Conservation (phyloP, 2,329 filamentous ascomycete genomes). For the Alternaria gaisen region DNA sequence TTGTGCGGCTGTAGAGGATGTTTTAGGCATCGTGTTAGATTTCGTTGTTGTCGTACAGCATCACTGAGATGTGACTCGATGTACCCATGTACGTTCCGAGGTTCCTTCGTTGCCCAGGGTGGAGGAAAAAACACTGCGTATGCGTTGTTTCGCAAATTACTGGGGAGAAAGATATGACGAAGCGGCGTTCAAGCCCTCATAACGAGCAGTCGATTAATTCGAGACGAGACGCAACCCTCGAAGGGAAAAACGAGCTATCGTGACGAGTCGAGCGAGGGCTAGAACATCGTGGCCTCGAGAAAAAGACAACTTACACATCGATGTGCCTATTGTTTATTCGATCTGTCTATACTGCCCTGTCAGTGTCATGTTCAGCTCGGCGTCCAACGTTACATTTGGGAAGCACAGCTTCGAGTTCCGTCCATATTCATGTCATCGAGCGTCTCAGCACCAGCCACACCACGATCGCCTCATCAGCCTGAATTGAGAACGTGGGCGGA, state of each 20-base stretch:
- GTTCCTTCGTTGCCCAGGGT: constrained; percentile 22
- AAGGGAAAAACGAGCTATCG: constrained; percentile 20
- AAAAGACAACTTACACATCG: not conserved
- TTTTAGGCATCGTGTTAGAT: constrained; percentile 30
- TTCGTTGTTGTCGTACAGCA: constrained; percentile 39
- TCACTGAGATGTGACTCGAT: constrained; percentile 45
- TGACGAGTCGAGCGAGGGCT: not conserved
- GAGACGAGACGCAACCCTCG: constrained; percentile 7
- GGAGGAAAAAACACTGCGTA: constrained; percentile 21
- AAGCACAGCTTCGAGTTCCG: constrained; percentile 16
- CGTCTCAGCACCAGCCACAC: constrained; percentile 35
- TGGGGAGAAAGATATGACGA: constrained; percentile 8
- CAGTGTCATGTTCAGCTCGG: constrained; percentile 17
- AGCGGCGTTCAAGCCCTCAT: constrained; percentile 7
- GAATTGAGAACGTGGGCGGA: constrained; percentile 26
- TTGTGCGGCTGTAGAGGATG: constrained; percentile 32
- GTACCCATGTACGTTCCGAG: constrained; percentile 26
- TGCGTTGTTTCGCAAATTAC: constrained; percentile 19
- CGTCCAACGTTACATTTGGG: constrained; percentile 37
- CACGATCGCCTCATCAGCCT: constrained; percentile 22
- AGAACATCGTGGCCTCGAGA: not conserved
- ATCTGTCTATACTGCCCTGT: constrained; percentile 12
- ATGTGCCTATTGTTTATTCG: constrained; percentile 10
- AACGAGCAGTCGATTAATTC: constrained; percentile 9
- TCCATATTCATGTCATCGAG: constrained; percentile 20